Base-by-base conservation (phyloP, 495 filamentous ascomycete genomes). In the Physcia stellaris region DNA sequence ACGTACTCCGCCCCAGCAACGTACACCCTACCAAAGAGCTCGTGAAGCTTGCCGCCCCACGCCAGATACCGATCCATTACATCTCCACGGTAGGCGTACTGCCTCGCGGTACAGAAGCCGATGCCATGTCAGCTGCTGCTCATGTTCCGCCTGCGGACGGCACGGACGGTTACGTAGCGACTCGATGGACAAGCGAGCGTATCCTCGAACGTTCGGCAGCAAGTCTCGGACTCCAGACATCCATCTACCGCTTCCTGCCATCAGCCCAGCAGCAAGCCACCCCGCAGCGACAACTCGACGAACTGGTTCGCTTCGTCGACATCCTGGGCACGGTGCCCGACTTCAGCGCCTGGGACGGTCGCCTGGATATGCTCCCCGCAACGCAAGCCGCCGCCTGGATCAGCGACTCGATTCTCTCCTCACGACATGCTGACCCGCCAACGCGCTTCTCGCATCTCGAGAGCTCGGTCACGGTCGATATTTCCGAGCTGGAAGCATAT, bases 111-210 rank as follows among this genome's bases (percentile, higher is more conserved):
- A 17, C 29, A 15, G 32, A 6, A 7, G 31, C 9, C n/a, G 20
- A 30, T 28, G 30, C 45, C 13, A 12, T 21, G 9, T 46, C 50
- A 21, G 47, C 41, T 35, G 42, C 41, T 6, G 21, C 19, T n/a
- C 11, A 44, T 17, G 18, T 33, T 6, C 49, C 46, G 15, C 33
- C 42, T 15, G 13, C 28, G 6, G 55, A 57, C 13, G 56, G 55
- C 16, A 41, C 47, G 7, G 26, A 63, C 22, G 68, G 68, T 11
- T 73, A 73, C 37, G 40, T 49, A 0, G 51, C 65, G 0, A 45
- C 50, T 1, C 61, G 61, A 31, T 74, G 70, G 70, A 67, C 58
- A 1, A 57, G 59, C 40, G 67, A 72, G 50, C 22, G 24, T 15
- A 38, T 61, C 21, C 53, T 70, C 0, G 63, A 68, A 48, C 42